Evolutionary conservation across 805 yeast species (phyloP).

Genomic region (Cyberlindnera maritima): DNA sequence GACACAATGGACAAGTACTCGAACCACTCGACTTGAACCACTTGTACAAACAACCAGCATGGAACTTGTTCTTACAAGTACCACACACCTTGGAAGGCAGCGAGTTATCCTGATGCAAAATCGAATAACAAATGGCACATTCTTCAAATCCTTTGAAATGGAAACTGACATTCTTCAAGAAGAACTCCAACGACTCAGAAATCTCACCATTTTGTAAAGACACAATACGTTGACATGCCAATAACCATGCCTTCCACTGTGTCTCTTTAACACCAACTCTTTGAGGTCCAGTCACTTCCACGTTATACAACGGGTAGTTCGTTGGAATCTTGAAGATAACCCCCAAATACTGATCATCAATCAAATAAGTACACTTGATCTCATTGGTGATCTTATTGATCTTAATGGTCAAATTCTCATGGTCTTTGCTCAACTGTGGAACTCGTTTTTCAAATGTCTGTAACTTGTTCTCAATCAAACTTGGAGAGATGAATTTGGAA

Average conservation of each 20-base stretch:
- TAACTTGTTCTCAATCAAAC: slow-evolving; percentile 56
- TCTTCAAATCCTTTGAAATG: slow-evolving; percentile 95
- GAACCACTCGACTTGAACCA: slow-evolving; percentile 96
- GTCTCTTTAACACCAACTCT: slow-evolving; percentile 87
- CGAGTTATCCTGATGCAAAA: slow-evolving; percentile 81
- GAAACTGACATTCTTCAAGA: slow-evolving; percentile 63
- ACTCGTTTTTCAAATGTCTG: slow-evolving; percentile 45
- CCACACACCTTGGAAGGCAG: slow-evolving; percentile 86
- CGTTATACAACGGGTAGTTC: slow-evolving; percentile 73
- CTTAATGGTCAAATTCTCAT: slow-evolving; percentile 50
- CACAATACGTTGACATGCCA: slow-evolving; percentile 84
- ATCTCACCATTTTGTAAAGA: slow-evolving; percentile 69
- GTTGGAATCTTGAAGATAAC: slow-evolving; percentile 71
- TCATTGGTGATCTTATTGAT: slow-evolving; percentile 62
- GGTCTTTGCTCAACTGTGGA: slow-evolving; percentile 31
- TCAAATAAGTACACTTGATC: slow-evolving; percentile 66
- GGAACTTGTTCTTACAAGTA: slow-evolving; percentile 92
- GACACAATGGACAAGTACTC: slow-evolving; percentile 93
- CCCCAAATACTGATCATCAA: slow-evolving; percentile 87
- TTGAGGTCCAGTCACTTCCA: slow-evolving; percentile 72
- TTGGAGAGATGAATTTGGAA: slow-evolving; percentile 58
- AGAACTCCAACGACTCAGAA: slow-evolving; percentile 39
- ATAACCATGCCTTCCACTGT: slow-evolving; percentile 93
- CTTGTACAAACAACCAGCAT: slow-evolving; percentile 90
- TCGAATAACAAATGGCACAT: slow-evolving; percentile 95